These are phyloP conservation scores for Ustulina deusta DNA, from an alignment of 2,329 filamentous ascomycete species.

Conservation along the genomic window DNA sequence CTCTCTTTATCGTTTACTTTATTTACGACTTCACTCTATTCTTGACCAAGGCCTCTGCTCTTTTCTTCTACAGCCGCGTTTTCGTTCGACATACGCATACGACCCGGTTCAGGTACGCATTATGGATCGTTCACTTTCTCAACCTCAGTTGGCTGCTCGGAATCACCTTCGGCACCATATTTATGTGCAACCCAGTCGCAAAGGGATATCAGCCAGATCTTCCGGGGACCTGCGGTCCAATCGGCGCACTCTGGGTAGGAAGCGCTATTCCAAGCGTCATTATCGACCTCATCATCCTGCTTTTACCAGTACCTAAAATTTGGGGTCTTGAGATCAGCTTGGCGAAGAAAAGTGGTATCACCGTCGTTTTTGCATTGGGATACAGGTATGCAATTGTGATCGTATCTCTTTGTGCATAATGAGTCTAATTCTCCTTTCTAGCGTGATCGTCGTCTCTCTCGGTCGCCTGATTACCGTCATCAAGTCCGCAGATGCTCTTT, in stretches of 20 bases:
- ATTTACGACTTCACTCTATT: neutral
- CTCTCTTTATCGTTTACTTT: neutral
- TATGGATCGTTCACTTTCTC: constrained; percentile 21
- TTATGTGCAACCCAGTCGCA: constrained; percentile 35
- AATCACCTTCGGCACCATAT: constrained; percentile 33
- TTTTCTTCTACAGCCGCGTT: constrained; percentile 27
- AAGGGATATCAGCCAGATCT: constrained; percentile 28
- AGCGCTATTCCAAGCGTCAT: constrained; percentile 37
- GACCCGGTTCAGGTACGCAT: constrained; percentile 17
- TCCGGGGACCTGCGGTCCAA: constrained; percentile 15
- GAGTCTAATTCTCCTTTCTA: neutral
- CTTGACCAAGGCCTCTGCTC: neutral
- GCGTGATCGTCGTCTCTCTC: constrained; percentile 36
- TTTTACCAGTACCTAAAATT: constrained; percentile 39
- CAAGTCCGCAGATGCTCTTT: constrained; percentile 20
- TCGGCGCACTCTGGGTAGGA: constrained; percentile 22
- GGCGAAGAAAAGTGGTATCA: constrained; percentile 32
- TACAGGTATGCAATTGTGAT: constrained; percentile 40
- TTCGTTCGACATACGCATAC: constrained; percentile 19
- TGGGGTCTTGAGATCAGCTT: constrained; percentile 35
- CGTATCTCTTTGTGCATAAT: neutral
- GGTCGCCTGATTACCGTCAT: constrained; percentile 36
- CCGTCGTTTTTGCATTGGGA: constrained; percentile 35
- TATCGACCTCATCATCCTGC: constrained; percentile 40
- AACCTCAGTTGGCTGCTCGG: constrained; percentile 40